Evolutionary conservation across 257 asterid species (phyloP), one percentile per base, ranked within the genome.

Genomic region (Solanum arcanum): DNA sequence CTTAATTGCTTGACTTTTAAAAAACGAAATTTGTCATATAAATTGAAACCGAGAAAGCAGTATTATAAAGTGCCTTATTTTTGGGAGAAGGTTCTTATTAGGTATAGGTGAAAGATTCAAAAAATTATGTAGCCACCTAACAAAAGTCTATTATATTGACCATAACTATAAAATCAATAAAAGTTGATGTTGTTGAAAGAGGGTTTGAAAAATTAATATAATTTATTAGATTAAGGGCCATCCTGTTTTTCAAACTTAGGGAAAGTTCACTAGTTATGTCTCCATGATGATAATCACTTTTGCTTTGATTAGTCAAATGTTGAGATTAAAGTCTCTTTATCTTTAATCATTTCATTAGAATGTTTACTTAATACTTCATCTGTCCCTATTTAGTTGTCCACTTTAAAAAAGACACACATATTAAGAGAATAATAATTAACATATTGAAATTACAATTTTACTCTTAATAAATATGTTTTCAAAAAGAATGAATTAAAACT

Each of bases 121-220:
- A 87, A 85, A 83, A 88, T 85, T 62, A 29, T 86, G 44, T 82
- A 81, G 86, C 91, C 86, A 89, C 87, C 91, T 89, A 88, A 85
- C 20, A 33, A 31, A 13, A 64, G 49, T 78, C 89, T 29, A 86
- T 85, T 84, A 64, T 86, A 86, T 91, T 90, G 60, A 73, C 82
- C 85, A 10, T 86, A 85, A 86, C 74, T 64, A 39, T 6, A 84
- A 66, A 10, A 64, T 31, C 72, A 10, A 62, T 9, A 42, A 39
- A 44, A 41, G 27, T 27, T 14, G 29, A 37, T 27, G 80, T 41
- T 25, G 41, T 59, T 86, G 37, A 39, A 27, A n/a, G 5, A 33
- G 29, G 44, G 83, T 83, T 70, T 46, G 76, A 76, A 89, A 46
- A 78, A 46, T 80, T 39, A 18, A 39, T 29, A 21, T 7, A 18